Percentiles rank a stretch among this genome's conserved stretches.
Conservation (phyloP, 164 flowering plant genomes). For the Stephania cephalantha region DNA sequence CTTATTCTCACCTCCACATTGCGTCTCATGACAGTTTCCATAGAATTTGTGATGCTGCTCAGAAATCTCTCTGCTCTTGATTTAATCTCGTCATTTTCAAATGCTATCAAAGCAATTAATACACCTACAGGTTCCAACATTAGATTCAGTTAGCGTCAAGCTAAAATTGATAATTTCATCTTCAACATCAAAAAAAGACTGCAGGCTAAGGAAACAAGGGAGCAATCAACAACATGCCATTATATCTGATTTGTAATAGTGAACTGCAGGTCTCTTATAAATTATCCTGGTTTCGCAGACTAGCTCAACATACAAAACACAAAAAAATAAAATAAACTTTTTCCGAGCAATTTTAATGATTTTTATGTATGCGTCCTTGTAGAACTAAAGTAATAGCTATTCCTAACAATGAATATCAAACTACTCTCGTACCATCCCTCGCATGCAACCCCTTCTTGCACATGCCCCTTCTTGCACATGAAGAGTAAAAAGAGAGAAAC, state of each 20-base stretch:
- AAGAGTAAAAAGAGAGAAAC: no score
- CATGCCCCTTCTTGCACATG: no score
- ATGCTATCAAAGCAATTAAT: slow-evolving; percentile 63
- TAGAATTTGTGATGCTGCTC: slow-evolving; percentile 85
- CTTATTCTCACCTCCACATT: slow-evolving; percentile 73
- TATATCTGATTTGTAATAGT: neutral
- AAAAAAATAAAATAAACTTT: neutral
- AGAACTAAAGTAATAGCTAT: no score
- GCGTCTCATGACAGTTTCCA: slow-evolving; percentile 66
- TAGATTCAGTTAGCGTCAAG: neutral
- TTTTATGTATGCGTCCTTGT: neutral
- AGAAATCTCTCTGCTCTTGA: slow-evolving; percentile 79
- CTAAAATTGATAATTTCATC: neutral
- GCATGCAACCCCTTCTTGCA: no score
- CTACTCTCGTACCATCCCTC: no score
- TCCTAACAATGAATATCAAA: no score
- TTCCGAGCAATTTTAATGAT: neutral
- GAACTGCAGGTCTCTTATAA: neutral
- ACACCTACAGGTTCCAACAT: slow-evolving; percentile 45
- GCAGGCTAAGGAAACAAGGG: neutral
- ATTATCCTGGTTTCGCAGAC: neutral
- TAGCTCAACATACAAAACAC: neutral
- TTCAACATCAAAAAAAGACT: neutral
- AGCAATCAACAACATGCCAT: neutral
- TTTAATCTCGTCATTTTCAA: slow-evolving; percentile 54